A percentile compares a stretch with the other conserved stretches of the same genome.
Evolutionary conservation across 106 monocot species (phyloP).

Genomic region (Dendrobium nobile): DNA sequence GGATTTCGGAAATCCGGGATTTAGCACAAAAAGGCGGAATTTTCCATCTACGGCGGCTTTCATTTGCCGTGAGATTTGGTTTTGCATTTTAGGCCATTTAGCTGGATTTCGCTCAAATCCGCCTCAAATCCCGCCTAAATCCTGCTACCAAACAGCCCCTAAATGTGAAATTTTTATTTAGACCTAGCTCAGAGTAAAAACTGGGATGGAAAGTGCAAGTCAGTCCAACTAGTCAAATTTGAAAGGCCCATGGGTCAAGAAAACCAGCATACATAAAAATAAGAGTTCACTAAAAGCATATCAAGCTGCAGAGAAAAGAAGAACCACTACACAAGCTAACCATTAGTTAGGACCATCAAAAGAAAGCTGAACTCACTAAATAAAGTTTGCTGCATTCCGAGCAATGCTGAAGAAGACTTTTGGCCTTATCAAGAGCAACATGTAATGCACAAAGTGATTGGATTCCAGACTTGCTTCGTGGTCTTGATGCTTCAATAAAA

Average conservation of each 20-base stretch:
- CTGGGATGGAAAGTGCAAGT: background rate
- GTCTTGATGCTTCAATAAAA: conserved; percentile 69
- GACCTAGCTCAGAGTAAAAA: background rate
- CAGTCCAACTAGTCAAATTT: background rate
- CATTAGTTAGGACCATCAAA: background rate
- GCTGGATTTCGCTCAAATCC: too few relatives aligned
- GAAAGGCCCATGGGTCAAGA: too few relatives aligned
- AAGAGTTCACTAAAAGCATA: background rate
- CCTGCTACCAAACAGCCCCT: too few relatives aligned
- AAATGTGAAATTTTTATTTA: background rate
- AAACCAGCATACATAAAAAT: background rate
- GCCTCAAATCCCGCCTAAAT: too few relatives aligned
- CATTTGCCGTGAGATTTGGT: too few relatives aligned
- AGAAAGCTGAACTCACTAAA: conserved; percentile 42
- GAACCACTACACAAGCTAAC: background rate
- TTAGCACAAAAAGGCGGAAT: too few relatives aligned
- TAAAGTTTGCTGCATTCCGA: conserved; percentile 90
- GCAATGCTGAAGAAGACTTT: conserved; percentile 77
- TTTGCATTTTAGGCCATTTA: too few relatives aligned
- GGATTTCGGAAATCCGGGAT: too few relatives aligned
- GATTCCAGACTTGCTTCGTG: conserved; percentile 90
- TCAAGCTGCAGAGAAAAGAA: background rate
- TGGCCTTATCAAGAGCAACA: conserved; percentile 74
- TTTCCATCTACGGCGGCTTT: too few relatives aligned
- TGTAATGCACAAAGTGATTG: conserved; percentile 79